Evolutionary conservation across 2,329 filamentous ascomycete species (phyloP), one percentile per base, ranked within the genome.

Genomic region (Fusarium brachygibbosum): DNA sequence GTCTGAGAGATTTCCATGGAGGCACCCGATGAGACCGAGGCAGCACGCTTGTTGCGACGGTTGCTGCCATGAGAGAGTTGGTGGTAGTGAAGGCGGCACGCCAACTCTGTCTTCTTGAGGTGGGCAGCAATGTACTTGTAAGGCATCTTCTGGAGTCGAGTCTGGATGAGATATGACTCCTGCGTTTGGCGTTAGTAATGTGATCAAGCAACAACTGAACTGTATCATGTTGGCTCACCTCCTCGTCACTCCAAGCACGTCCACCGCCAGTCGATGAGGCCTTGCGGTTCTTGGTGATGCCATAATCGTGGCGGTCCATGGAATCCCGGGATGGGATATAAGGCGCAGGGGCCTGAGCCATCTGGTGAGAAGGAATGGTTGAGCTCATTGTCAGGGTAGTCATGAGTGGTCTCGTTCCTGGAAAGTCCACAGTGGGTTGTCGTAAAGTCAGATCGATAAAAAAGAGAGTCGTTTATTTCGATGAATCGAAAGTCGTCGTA

Each of bases 121-220:
- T 94, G 91, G 62, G 90, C 88, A 61, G 93, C 93, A 77, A 96
- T 96, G 78, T 95, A 92, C 85, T 95, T 96, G 82, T 96, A 96
- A 1, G 93, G 93, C 89, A 95, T 93, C 82, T 95, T 95, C 76
- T 94, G 91, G 75, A 93, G 87, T 61, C 93, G 91, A 64, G 91
- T 94, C 80, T 94, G 91, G 65, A 96, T 86, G 56, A 96, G 89
- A 79, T 95, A 96, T 60, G 90, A 87, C 82, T 96, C 93, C 92
- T 95, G 68, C 6, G 53, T 9, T 45, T 55, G 34, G 25, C 53
- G 61, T 71, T 72, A 75, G 69, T 46, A 19, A 45, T 46, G 9
- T 56, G 19, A 40, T 38, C 42, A 55, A 29, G 40, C 31, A 45
- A 6, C 32, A 35, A 21, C 53, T 49, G 31, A 29, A 35, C 8